Evolutionary conservation across 495 filamentous ascomycete species (phyloP).

Genomic region (Aspergillus nidulans): DNA sequence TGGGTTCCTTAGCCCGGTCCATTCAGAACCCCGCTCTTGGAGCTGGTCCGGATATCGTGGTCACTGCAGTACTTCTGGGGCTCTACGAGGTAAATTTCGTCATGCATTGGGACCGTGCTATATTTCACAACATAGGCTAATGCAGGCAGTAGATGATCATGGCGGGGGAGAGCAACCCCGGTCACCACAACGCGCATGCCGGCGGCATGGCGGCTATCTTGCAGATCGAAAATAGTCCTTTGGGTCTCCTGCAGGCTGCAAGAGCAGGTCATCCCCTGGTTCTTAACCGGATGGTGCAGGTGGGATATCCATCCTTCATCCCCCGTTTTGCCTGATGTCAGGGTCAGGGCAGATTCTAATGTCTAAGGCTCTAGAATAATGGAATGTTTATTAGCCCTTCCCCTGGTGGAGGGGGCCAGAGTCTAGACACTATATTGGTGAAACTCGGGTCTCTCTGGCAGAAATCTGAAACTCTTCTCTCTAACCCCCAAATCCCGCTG

Average conservation of each 20-base stretch:
- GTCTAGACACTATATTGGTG: too few relatives aligned
- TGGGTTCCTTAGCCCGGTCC: slow-evolving; percentile 17
- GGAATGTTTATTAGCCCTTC: too few relatives aligned
- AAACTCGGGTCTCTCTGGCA: slow-evolving; percentile 14
- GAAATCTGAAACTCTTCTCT: slow-evolving; percentile 7
- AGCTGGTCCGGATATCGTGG: slow-evolving; percentile 15
- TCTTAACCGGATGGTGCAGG: too few relatives aligned
- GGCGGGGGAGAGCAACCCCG: slow-evolving; percentile 14
- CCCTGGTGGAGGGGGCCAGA: too few relatives aligned
- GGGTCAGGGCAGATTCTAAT: too few relatives aligned
- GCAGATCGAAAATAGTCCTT: slow-evolving; percentile 15
- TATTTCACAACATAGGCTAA: too few relatives aligned
- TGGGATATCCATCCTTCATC: too few relatives aligned
- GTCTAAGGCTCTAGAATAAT: too few relatives aligned
- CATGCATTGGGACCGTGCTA: too few relatives aligned
- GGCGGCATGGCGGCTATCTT: slow-evolving; percentile 23
- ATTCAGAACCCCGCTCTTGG: slow-evolving; percentile 11
- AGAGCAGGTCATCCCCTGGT: slow-evolving; percentile 11
- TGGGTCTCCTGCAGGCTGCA: slow-evolving; percentile 17
- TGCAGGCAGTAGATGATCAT: slow-evolving; percentile 22
- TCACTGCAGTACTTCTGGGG: slow-evolving; percentile 19
- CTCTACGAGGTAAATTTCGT: slow-evolving; percentile 24
- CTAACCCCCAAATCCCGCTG: too few relatives aligned
- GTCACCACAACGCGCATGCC: slow-evolving; percentile 23
- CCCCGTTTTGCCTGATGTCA: too few relatives aligned